Evolutionary conservation across 2,329 filamentous ascomycete species (phyloP).

Genomic region (Botrytis fragariae): DNA sequence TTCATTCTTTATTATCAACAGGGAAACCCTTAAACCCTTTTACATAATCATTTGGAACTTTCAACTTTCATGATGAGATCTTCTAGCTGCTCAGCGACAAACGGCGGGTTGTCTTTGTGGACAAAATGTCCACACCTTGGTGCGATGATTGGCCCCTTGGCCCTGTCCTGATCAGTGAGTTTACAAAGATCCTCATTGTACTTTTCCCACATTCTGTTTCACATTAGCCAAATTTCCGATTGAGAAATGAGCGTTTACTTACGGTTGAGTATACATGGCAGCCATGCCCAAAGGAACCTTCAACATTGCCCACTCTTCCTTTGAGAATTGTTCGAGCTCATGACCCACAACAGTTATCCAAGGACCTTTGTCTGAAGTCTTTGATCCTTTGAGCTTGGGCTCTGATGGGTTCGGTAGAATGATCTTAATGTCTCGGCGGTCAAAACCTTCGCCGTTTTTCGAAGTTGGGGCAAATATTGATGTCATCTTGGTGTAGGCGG

Average conservation of each 20-base stretch:
- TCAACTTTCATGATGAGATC: neutral
- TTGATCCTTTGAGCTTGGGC: neutral
- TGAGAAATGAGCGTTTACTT: neutral
- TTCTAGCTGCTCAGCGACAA: neutral
- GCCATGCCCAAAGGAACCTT: slow-evolving; percentile 16
- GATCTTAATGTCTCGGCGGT: neutral
- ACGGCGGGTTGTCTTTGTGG: neutral
- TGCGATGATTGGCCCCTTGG: neutral
- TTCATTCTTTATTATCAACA: neutral
- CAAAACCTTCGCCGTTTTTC: neutral
- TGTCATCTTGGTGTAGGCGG: neutral
- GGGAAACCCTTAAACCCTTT: neutral
- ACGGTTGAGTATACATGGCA: neutral
- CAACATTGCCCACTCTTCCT: slow-evolving; percentile 14
- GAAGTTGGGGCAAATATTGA: neutral
- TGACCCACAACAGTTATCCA: slow-evolving; percentile 18
- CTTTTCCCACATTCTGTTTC: neutral
- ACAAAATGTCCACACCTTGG: neutral
- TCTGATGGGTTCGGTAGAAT: neutral
- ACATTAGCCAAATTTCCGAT: neutral
- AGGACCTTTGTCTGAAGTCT: slow-evolving; percentile 6
- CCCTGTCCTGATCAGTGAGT: neutral
- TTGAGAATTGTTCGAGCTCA: slow-evolving; percentile 15
- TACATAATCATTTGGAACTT: neutral
- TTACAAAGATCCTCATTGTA: neutral